Base-by-base conservation (phyloP, 495 filamentous ascomycete species). In the Xylaria palmicola region DNA sequence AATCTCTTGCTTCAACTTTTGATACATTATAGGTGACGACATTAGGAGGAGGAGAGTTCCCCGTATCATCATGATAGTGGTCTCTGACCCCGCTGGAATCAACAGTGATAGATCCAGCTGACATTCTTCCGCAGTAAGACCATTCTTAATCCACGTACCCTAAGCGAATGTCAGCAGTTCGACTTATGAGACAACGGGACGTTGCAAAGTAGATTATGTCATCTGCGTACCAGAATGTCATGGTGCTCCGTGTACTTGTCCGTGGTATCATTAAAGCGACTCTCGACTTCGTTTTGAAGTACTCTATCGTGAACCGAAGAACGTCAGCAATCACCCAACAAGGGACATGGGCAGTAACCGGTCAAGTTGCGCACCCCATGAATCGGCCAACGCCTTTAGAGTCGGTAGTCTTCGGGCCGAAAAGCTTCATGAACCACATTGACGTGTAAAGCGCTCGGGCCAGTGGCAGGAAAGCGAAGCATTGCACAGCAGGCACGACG, bases 1-100 rank as follows among this genome's bases (percentile, higher is more conserved):
- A 40, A 88, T 83, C 62, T 88, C 86, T 13, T 72, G 69, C 75
- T 85, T 77, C 55, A 87, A 73, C 45, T 74, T 80, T 19, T 74
- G 71, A 60, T 85, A 85, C 5, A 78, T 71, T 0, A 51, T 52
- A 0, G 73, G 70, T 26, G 79, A 67, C 6, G 71, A 66, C 15
- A 86, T 62, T 20, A 87, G 62, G 61, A 81, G 81, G 22, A 77
- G 67, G 48, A 88, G 72, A 47, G 85, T 70, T 4, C 75, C 79
- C 62, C 81, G 76, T 66, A 87, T 81, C 20, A 81, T 77, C 1
- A 84, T 85, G 0, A 79, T 80, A 0, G 82, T 83, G 5, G 85
- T 87, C 59, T 89, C 86, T 9, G 82, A 75, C 9, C 84, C 85
- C 0, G 86, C 85, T 8, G 86, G 75, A 24, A 81, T 68, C 15